Evolutionary conservation across 345 rosid genomes (phyloP), one percentile per base, ranked within the genome.

Genomic region (Syzygium aromaticum): DNA sequence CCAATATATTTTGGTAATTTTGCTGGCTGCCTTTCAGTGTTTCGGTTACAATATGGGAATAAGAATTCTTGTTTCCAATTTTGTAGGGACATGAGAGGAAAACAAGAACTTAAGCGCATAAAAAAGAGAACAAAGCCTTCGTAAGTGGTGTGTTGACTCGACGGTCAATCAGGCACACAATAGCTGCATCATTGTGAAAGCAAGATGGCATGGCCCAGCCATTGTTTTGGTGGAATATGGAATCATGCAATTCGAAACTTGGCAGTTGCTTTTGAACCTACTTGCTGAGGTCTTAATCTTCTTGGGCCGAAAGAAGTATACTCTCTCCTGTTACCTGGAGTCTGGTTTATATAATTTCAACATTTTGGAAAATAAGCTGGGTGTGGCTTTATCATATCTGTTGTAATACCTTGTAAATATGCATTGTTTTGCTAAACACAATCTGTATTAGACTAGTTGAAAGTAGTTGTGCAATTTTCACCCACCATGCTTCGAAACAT

Each of bases 51-150:
- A 84, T 84, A 87, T 40, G 30, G 28, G 84, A 86, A 85, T 88
- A 73, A 84, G 83, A 61, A 53, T 84, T 51, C n/a, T 51, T 67
- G 88, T 83, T 86, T 67, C 61, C 46, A 83, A 64, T 77, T 84
- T 25, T 86, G 27, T 92, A 95, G 98, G 90, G 98, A 98, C 87
- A 93, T 94, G 89, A 90, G 56, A n/a, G 92, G 95, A 86, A 94
- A 92, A 84, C 99, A 98, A 92, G 95, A 90, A 84, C 94, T 96
- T 51, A 96, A 94, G 90, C 95, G 98, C 89, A 95, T 96, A 77
- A 73, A 90, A 63, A 90, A 84, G 93, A 89, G 94, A 91, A 53
- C 93, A 86, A 95, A 98, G 85, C 93, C 96, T n/a, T 91, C 92
- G 0, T 94, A 91, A 86, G 85, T 87, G 92, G 87, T 90, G 7